Base-by-base conservation (phyloP, 2,329 filamentous ascomycete species). In the Arthroderma sp. region DNA sequence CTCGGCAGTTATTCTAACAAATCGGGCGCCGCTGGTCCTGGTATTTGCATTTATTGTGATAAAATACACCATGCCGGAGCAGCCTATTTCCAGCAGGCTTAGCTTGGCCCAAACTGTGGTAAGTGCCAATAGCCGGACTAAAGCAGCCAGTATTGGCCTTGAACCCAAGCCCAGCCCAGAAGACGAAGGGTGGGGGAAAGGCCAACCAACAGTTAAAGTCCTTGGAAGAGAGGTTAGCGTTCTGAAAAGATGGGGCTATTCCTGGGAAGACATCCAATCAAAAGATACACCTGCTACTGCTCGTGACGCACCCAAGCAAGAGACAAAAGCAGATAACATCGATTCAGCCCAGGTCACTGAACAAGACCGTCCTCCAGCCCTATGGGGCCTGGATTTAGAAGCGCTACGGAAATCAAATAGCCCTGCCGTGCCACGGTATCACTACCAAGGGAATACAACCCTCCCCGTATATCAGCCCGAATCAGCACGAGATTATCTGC, bases 91-190 rank as follows among this genome's bases (percentile, higher is more conserved):
- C n/a, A 89, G 85, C 58, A 73, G 85, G 39, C 66, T 94, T 15
- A 93, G 86, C 57, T 68, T 94, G 15, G 84, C 81, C 0, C 86
- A 94, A 61, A 86, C 84, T 0, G 80, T 91, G 1, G 83, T 93
- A 10, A 88, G 84, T 58, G 78, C 79, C 29, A 91, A 89, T 57
- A 86, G 83, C 48, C 75, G 80, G 51, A 78, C 76, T 32, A 88
- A 88, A 63, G 86, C 86, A 6, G 72, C 80, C 29, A 82, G 75
- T 50, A 65, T 94, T 29, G 86, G 86, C 0, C 68, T 94, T 15
- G 78, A 83, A 50, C 75, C 70, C 42, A 76, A 77, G 0, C 69
- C 73, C 5, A 73, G 72, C 33, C 81, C 78, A 0, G 82, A 84
- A 38, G 77, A 84, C 34, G 77, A 83, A 55, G 80, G 78, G 0